phyloP scores from a whole-genome alignment of 768 basidiomycete species.

The Termitomyces sp. region DNA sequence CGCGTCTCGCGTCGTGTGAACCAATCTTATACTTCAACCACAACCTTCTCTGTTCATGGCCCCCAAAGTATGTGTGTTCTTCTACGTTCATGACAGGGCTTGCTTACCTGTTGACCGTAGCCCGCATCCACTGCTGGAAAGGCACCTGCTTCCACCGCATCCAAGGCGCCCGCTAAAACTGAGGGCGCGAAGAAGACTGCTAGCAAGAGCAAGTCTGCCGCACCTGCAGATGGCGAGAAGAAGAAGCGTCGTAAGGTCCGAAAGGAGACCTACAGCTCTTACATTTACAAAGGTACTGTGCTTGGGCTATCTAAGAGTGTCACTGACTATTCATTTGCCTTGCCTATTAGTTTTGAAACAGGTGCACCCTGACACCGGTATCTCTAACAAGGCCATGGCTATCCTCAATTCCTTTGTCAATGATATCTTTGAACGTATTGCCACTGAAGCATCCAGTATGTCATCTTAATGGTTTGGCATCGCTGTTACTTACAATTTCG shows the following conservation, averaged over 20 bases:
- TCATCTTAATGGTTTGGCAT: neutral
- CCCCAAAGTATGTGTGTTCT: conserved; percentile 7
- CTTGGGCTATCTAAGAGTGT: neutral
- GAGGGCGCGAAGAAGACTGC: conserved; percentile 48
- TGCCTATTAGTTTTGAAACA: conserved; percentile 69
- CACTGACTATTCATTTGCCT: no score
- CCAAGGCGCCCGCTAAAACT: conserved; percentile 49
- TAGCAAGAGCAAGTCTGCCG: conserved; percentile 21
- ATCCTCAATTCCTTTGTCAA: conserved; percentile 83
- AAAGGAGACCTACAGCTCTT: conserved; percentile 81
- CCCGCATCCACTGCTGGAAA: conserved; percentile 14
- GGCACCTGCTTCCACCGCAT: conserved; percentile 14
- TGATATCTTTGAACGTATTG: conserved; percentile 80
- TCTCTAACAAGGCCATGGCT: conserved; percentile 86
- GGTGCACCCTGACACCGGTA: conserved; percentile 91
- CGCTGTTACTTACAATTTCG: neutral
- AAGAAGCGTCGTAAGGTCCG: conserved; percentile 77
- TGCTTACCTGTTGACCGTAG: conserved; percentile 1
- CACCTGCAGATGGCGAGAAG: conserved; percentile 58
- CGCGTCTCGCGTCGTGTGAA: conserved; percentile 12
- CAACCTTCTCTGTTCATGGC: conserved; percentile 10
- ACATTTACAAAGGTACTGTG: conserved; percentile 72
- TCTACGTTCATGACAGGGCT: neutral
- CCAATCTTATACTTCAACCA: conserved; percentile 8
- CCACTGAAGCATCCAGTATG: conserved; percentile 66